Percentiles rank a stretch among this genome's conserved stretches.
Evolutionary conservation across 306 rosid genomes (phyloP).

Genomic region (Trifolium repens): DNA sequence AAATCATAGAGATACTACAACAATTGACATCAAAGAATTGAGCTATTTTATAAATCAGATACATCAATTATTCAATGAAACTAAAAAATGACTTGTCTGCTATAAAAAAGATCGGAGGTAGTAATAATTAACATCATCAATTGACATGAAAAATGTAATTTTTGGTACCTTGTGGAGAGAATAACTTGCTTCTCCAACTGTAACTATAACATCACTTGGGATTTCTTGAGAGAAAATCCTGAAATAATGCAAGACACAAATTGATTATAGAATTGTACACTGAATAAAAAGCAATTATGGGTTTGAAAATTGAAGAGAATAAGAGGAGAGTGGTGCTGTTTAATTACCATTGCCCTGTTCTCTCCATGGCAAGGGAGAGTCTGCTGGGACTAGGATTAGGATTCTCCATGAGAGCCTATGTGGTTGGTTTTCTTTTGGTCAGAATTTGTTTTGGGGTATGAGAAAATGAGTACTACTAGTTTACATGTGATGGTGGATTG

Average conservation of each 20-base stretch:
- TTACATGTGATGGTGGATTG: constrained; percentile 23
- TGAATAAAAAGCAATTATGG: not conserved
- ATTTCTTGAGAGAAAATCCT: constrained; percentile 86
- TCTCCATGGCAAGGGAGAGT: constrained; percentile 79
- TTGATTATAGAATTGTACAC: not conserved
- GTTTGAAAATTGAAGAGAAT: not conserved
- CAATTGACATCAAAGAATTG: too few relatives aligned
- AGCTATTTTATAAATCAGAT: too few relatives aligned
- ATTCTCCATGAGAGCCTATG: constrained; percentile 55
- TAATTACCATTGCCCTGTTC: constrained; percentile 89
- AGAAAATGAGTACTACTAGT: not conserved
- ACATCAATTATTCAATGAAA: too few relatives aligned
- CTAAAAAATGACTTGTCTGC: too few relatives aligned
- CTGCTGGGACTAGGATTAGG: constrained; percentile 52
- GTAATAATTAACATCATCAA: not conserved
- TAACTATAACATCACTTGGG: constrained; percentile 71
- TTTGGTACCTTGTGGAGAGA: constrained; percentile 82
- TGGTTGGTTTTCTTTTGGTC: constrained; percentile 16
- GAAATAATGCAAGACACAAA: constrained; percentile 13
- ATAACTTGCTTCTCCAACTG: constrained; percentile 71
- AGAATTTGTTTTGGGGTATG: constrained; percentile 36
- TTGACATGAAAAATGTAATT: not conserved
- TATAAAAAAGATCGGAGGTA: too few relatives aligned
- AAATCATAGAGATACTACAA: not conserved
- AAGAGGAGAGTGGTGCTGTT: not conserved